phyloP scores from a whole-genome alignment of 768 basidiomycete species.

The Roridomyces roridus region DNA sequence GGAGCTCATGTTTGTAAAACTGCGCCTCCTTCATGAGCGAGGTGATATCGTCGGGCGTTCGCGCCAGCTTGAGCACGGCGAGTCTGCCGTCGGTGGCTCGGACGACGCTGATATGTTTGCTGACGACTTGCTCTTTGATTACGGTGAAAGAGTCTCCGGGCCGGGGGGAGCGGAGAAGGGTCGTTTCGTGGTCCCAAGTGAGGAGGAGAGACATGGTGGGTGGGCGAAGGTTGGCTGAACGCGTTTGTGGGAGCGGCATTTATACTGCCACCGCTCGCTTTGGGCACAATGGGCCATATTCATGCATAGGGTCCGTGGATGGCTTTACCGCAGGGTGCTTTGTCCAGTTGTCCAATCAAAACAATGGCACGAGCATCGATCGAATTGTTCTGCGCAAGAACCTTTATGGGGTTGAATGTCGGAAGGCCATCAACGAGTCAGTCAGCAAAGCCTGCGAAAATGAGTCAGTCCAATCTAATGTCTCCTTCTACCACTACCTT shows the following conservation, averaged over 20 bases:
- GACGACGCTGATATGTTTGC: background rate
- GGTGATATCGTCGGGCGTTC: background rate
- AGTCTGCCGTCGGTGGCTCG: background rate
- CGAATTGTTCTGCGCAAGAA: background rate
- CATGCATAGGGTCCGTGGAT: too few relatives aligned
- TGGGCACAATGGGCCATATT: too few relatives aligned
- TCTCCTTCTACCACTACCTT: slow-evolving; percentile 16
- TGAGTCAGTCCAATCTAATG: slow-evolving; percentile 1
- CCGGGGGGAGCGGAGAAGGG: too few relatives aligned
- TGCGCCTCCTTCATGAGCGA: slow-evolving; percentile 15
- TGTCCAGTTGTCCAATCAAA: background rate
- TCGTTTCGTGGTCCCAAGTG: too few relatives aligned
- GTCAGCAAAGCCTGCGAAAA: background rate
- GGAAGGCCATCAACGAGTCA: too few relatives aligned
- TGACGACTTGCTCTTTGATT: background rate
- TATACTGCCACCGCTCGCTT: too few relatives aligned
- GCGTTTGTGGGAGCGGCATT: too few relatives aligned
- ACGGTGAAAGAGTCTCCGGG: too few relatives aligned
- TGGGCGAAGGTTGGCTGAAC: too few relatives aligned
- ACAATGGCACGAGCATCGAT: background rate
- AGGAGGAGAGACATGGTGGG: too few relatives aligned
- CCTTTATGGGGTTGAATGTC: background rate
- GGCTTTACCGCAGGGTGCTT: slow-evolving; percentile 1
- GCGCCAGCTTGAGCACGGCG: slow-evolving; percentile 13
- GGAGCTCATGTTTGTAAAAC: slow-evolving; percentile 1